Percentiles rank a stretch among this genome's conserved stretches.
phyloP scores from a whole-genome alignment of 1,284 basidiomycete genomes.

The Singerocomus inundabilis region DNA sequence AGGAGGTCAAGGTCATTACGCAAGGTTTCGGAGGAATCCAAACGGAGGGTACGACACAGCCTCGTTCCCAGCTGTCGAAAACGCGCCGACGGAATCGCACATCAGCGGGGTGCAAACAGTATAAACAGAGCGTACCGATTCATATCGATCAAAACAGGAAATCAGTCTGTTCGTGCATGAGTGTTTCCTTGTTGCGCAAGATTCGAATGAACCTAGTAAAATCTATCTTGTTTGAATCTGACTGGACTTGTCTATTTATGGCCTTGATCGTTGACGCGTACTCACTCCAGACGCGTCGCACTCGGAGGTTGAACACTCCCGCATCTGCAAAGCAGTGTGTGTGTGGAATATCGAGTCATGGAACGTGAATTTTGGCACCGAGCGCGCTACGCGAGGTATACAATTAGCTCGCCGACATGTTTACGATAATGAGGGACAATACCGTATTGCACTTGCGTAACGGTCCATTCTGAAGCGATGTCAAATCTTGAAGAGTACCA shows the following conservation, averaged over 20 bases:
- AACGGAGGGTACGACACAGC: not conserved
- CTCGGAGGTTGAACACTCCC: no score
- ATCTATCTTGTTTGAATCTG: not conserved
- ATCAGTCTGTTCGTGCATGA: not conserved
- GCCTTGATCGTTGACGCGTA: no score
- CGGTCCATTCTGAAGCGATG: not conserved
- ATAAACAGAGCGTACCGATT: not conserved
- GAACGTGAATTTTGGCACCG: not conserved
- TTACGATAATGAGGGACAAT: no score
- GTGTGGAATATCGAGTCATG: not conserved
- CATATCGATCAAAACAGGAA: not conserved
- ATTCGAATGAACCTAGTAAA: not conserved
- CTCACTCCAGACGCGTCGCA: not conserved
- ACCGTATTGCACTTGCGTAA: not conserved
- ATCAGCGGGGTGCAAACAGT: not conserved
- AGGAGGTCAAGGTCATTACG: no score
- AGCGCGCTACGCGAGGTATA: not conserved
- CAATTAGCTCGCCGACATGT: not conserved
- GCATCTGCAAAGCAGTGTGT: not conserved
- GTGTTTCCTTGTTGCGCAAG: not conserved
- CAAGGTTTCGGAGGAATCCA: not conserved
- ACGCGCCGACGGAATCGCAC: slow-evolving; percentile 6
- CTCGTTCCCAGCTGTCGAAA: not conserved
- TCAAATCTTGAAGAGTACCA: not conserved
- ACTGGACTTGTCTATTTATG: not conserved